These are phyloP conservation scores for Phytomonas sp. DNA, from an alignment of 208 protist species.

Conservation along the genomic window DNA sequence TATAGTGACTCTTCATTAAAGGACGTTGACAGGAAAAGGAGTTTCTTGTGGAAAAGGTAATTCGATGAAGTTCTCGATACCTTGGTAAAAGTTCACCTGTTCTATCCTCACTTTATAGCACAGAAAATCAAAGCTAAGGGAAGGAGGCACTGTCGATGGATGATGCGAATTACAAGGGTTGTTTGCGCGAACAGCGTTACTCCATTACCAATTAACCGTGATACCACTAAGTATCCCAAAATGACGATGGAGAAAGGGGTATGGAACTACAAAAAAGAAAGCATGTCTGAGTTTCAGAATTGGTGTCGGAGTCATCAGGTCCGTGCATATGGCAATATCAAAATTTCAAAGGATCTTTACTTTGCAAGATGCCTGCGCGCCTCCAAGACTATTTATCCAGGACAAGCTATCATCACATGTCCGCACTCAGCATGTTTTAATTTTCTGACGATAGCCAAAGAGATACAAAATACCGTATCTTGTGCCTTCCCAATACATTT, in stretches of 20 bases:
- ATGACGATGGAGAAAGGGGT: constrained; percentile 66
- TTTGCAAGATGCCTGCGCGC: constrained; percentile 68
- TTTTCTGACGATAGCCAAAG: constrained; percentile 55
- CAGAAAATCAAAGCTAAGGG: background rate
- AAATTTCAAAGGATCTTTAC: constrained; percentile 50
- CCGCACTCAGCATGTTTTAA: constrained; percentile 68
- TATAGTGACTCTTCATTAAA: background rate
- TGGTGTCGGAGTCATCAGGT: constrained; percentile 65
- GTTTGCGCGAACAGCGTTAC: background rate
- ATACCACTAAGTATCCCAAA: constrained; percentile 43
- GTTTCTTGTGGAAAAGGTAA: background rate
- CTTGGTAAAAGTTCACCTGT: background rate
- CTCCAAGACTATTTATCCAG: constrained; percentile 36
- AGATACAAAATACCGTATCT: constrained; percentile 36
- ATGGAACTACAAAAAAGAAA: constrained; percentile 75
- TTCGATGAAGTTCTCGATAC: background rate
- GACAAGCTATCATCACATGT: constrained; percentile 69
- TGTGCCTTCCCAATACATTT: constrained; percentile 62
- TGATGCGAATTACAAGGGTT: background rate
- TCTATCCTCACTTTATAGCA: background rate
- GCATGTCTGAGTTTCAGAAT: constrained; percentile 48
- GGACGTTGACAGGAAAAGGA: constrained; percentile 9
- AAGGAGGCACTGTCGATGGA: background rate
- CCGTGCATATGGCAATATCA: constrained; percentile 63
- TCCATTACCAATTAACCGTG: constrained; percentile 25